Conservation (phyloP, 2,329 filamentous ascomycete species). For the Colletotrichum sublineola region DNA sequence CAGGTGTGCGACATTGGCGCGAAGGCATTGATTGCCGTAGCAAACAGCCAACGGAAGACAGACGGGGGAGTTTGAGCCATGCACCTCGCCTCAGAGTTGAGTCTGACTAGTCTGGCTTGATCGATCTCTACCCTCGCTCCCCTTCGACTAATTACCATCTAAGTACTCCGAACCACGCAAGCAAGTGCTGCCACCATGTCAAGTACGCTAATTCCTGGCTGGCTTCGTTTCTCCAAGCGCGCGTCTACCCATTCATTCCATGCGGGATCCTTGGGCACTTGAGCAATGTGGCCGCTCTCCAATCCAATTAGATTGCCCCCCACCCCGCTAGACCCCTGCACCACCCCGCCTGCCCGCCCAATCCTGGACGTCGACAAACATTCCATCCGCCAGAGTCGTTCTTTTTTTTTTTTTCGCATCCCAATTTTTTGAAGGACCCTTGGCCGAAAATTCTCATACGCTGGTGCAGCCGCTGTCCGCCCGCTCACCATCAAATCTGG, state of each 20-base stretch:
- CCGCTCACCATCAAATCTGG: slow-evolving; percentile 16
- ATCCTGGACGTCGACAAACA: slow-evolving; percentile 33
- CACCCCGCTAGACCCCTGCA: slow-evolving; percentile 11
- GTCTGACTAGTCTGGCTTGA: slow-evolving; percentile 4
- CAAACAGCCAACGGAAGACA: slow-evolving; percentile 36
- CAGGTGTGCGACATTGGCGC: slow-evolving; percentile 9
- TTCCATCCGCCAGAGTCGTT: slow-evolving; percentile 21
- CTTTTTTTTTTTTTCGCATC: slow-evolving; percentile 9
- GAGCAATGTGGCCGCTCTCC: slow-evolving; percentile 3
- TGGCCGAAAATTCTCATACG: slow-evolving; percentile 38
- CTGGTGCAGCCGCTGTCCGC: slow-evolving; percentile 19
- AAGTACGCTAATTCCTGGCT: background rate
- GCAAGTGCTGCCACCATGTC: background rate
- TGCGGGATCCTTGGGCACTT: slow-evolving; percentile 4
- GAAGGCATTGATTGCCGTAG: slow-evolving; percentile 9
- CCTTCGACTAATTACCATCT: background rate
- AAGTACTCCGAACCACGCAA: background rate
- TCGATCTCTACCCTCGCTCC: slow-evolving; percentile 1
- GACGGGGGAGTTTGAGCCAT: slow-evolving; percentile 1
- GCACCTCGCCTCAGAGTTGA: background rate
- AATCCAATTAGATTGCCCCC: slow-evolving; percentile 24
- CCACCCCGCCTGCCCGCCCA: slow-evolving; percentile 27
- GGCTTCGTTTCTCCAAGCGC: slow-evolving; percentile 40
- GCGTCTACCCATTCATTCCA: slow-evolving; percentile 32
- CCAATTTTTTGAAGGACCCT: background rate